phyloP scores from a whole-genome alignment of 129 eudicot species.

The Artemisia argyi region DNA sequence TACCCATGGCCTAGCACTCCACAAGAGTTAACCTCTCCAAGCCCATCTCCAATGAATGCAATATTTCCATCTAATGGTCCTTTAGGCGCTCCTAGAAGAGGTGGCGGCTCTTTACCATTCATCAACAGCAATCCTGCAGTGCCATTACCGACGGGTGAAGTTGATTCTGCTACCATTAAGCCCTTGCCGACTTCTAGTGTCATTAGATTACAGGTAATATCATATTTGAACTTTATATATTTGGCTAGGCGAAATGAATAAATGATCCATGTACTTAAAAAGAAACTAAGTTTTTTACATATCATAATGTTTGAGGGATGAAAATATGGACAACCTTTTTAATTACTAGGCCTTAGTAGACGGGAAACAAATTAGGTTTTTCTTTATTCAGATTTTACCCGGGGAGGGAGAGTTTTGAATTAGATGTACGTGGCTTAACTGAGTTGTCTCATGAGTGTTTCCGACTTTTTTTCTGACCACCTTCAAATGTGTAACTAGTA shows the following conservation, averaged over 20 bases:
- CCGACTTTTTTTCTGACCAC: too few species aligned
- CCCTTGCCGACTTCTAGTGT: conserved; percentile 55
- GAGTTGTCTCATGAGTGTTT: too few species aligned
- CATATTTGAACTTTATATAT: background rate
- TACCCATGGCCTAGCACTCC: conserved; percentile 93
- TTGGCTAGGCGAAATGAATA: background rate
- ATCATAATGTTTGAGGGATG: too few species aligned
- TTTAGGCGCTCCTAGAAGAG: conserved; percentile 26
- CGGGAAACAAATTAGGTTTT: too few species aligned
- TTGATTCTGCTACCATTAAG: conserved; percentile 79
- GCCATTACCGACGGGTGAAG: conserved; percentile 92
- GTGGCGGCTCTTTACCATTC: conserved; percentile 60
- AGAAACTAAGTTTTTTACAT: too few species aligned
- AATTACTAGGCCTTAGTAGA: too few species aligned
- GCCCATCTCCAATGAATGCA: conserved; percentile 44
- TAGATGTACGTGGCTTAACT: too few species aligned
- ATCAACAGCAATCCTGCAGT: conserved; percentile 94
- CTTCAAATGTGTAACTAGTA: too few species aligned
- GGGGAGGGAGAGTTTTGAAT: too few species aligned
- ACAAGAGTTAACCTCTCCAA: conserved; percentile 50
- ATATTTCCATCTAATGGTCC: conserved; percentile 41
- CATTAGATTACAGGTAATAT: conserved; percentile 41
- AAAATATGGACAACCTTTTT: too few species aligned
- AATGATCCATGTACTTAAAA: background rate
- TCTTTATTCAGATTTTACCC: too few species aligned